phyloP scores from a whole-genome alignment of 306 rosid species.

The Ormosia emarginata region DNA sequence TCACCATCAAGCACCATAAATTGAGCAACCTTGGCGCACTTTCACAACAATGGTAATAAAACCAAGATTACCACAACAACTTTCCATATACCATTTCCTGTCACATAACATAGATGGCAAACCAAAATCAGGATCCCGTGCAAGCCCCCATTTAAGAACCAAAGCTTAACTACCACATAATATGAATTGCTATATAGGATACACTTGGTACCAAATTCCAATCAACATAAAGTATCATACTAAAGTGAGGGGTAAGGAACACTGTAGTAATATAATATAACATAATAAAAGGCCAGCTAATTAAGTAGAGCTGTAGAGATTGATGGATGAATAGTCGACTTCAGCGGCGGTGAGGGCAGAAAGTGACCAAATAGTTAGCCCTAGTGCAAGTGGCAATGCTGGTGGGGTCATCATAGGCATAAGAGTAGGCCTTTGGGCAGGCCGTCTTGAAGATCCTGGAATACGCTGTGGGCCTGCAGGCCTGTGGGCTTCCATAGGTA shows the following conservation, averaged over 20 bases:
- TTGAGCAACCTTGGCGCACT: background rate
- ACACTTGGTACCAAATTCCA: too few species aligned
- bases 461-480: conserved; percentile 86
- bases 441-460: conserved; percentile 84
- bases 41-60: background rate
- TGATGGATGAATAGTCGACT: background rate
- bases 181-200: background rate
- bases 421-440: conserved; percentile 85
- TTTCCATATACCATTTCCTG: too few species aligned
- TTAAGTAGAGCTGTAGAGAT: background rate
- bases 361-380: conserved; percentile 72
- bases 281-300: background rate
- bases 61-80: too few species aligned
- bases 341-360: conserved; percentile 66
- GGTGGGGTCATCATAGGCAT: conserved; percentile 96
- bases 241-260: background rate
- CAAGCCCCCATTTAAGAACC: background rate
- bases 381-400: conserved; percentile 82
- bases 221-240: background rate
- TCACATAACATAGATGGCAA: background rate
- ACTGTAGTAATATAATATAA: background rate
- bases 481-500: conserved; percentile 68
- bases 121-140: too few species aligned
- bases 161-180: background rate
- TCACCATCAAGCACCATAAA: background rate